Percentiles rank a stretch among this genome's conserved stretches.
These are phyloP conservation scores for Pinus tabuliformis DNA, from an alignment of 75 land plant genomes.

Conservation along the genomic window DNA sequence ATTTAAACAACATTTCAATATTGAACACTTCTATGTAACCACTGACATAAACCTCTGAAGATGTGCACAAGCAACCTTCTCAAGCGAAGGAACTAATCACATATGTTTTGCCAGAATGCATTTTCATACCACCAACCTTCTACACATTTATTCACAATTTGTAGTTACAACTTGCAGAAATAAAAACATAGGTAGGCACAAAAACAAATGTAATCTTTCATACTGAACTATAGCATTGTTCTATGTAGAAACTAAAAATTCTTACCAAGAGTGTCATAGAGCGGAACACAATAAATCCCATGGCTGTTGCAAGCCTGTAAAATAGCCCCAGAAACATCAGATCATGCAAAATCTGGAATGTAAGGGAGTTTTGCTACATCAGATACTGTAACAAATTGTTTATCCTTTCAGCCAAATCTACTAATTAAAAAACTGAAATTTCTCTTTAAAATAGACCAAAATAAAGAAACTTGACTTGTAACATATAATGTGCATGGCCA, in stretches of 20 bases:
- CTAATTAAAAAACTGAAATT: background rate
- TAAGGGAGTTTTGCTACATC: background rate
- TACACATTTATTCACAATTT: background rate
- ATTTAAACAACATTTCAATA: background rate
- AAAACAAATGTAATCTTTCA: background rate
- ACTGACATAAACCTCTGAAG: too few relatives aligned
- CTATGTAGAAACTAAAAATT: background rate
- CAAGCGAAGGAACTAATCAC: background rate
- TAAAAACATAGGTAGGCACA: background rate
- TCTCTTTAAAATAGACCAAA: background rate
- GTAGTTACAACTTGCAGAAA: background rate
- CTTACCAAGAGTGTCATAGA: constrained; percentile 94
- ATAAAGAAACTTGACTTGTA: too few relatives aligned
- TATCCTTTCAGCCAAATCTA: background rate
- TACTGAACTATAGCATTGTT: background rate
- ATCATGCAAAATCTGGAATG: background rate
- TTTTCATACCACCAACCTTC: background rate
- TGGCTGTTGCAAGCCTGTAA: constrained; percentile 90
- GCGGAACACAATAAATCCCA: constrained; percentile 84
- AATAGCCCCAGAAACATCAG: constrained; percentile 1
- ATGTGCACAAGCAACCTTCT: background rate
- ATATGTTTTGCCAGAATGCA: background rate
- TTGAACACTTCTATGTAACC: background rate
- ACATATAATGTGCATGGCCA: too few relatives aligned
- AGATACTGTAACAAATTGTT: background rate